Base-by-base conservation (phyloP, 2,329 filamentous ascomycete genomes). In the Byssothecium circinans region DNA sequence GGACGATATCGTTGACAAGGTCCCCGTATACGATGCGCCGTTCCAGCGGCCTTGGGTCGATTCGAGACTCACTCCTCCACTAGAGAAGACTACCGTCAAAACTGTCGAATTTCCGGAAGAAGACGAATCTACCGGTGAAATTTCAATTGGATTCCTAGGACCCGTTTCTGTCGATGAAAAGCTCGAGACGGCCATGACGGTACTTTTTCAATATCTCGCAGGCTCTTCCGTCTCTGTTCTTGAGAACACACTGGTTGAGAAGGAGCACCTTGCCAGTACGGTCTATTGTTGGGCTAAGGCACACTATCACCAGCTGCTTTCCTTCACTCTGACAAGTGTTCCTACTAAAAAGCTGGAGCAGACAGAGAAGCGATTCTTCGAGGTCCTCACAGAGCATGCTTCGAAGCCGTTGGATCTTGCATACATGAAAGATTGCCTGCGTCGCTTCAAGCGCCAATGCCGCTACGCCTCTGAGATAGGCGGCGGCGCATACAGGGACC, bases 61-160 rank as follows among this genome's bases (percentile, higher is more conserved):
- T 47, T 96, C 92, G 3, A 81, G 84, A 43, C 87, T 88, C 55
- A 86, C 90, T 0, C 86, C 89, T 2, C 73, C 83, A 0, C 76
- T 99, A 22, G 81, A 81, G 23, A 79, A 88, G 66, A 90, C 89
- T 0, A 78, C 85, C 10, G 73, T 95, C 11, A 83, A 92, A 56
- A 89, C 81, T 0, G 86, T 95, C 22, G 86, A 95, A 53, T 99
- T 99, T 61, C 94, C 94, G 0, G 94, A 99, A 67, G 92, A 96
- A 62, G 94, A 99, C 57, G 94, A 99, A 67, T 92, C 90, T 0
- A 88, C 86, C 46, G 94, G 94, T 30, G 92, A 97, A 66, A 84
- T 97, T 41, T 76, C 89, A 40, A 84, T 96, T 17, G 87, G 82
- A 1, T 96, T 95, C 73, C 84, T 97, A 45, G 94, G 94, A 0